Percentiles rank a stretch among this genome's conserved stretches.
phyloP scores from a whole-genome alignment of 2,329 filamentous ascomycete genomes.

The Phoma sp. region DNA sequence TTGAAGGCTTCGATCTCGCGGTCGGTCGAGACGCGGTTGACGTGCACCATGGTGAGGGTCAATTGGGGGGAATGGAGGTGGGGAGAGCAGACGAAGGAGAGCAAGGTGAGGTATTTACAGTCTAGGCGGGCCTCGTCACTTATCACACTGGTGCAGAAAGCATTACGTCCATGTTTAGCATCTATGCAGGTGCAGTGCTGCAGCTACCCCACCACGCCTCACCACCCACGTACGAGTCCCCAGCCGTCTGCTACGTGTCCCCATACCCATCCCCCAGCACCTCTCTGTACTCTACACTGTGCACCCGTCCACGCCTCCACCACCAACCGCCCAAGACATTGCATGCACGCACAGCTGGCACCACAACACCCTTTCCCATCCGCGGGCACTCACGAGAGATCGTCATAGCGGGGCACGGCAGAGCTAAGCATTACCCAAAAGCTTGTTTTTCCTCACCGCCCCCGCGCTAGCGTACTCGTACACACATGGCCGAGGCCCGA shows the following conservation, averaged over 20 bases:
- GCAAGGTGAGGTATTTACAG: constrained; percentile 15
- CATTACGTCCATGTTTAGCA: constrained; percentile 18
- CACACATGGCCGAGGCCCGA: neutral
- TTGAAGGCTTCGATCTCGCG: constrained; percentile 45
- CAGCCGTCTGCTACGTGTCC: constrained; percentile 13
- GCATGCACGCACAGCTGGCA: neutral
- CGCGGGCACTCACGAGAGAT: neutral
- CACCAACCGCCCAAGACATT: neutral
- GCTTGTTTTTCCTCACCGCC: constrained; percentile 29
- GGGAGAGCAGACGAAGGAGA: neutral
- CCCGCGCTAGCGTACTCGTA: neutral
- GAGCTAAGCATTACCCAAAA: constrained; percentile 27
- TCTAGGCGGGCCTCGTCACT: neutral
- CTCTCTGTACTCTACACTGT: no score
- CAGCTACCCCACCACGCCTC: constrained; percentile 19
- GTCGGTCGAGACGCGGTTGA: constrained; percentile 53
- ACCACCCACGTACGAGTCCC: constrained; percentile 12
- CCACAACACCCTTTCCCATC: neutral
- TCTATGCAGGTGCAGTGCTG: no score
- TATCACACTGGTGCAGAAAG: neutral
- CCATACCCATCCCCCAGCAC: neutral
- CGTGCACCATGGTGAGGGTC: constrained; percentile 55
- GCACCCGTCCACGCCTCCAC: neutral
- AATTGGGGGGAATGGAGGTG: constrained; percentile 4
- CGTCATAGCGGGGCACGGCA: constrained; percentile 16